A percentile compares a stretch with the other conserved stretches of the same genome.
phyloP scores from a whole-genome alignment of 345 rosid genomes.

The Iberis pinnata region DNA sequence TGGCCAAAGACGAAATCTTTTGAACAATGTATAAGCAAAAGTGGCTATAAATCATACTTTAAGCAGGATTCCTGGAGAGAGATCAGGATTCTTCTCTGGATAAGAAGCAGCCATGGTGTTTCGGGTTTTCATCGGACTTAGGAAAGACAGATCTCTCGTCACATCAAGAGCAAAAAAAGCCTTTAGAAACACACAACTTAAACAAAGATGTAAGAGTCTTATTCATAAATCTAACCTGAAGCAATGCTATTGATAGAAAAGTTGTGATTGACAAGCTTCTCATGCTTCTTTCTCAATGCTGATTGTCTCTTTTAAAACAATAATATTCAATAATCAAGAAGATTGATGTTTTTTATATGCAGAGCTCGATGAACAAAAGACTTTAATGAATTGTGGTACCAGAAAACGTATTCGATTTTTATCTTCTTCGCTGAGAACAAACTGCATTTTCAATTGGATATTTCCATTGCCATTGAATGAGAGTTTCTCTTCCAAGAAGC shows the following conservation, averaged over 20 bases:
- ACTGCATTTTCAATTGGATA: constrained; percentile 68
- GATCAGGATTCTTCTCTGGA: constrained; percentile 23
- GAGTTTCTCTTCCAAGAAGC: constrained; percentile 59
- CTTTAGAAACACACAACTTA: constrained; percentile 20
- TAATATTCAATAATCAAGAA: constrained; percentile 7
- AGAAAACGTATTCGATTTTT: constrained; percentile 51
- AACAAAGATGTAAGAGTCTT: neutral
- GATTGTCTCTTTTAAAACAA: constrained; percentile 61
- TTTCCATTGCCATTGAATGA: constrained; percentile 63
- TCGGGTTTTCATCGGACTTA: constrained; percentile 33
- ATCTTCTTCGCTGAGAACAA: constrained; percentile 76
- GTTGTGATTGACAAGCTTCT: constrained; percentile 35
- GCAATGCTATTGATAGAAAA: constrained; percentile 25
- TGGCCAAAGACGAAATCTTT: neutral
- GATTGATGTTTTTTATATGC: constrained; percentile 5
- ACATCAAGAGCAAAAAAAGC: constrained; percentile 28
- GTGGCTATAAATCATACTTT: constrained; percentile 15
- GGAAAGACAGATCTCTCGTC: constrained; percentile 35
- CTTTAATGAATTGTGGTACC: constrained; percentile 34
- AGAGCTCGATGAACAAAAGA: constrained; percentile 8
- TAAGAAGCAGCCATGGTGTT: constrained; percentile 7
- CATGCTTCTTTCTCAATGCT: constrained; percentile 65
- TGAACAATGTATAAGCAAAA: constrained; percentile 9
- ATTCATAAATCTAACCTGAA: constrained; percentile 45
- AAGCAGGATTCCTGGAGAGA: constrained; percentile 18